phyloP scores from a whole-genome alignment of 352 stramenopile species.

The Phytophthora megakarya region DNA sequence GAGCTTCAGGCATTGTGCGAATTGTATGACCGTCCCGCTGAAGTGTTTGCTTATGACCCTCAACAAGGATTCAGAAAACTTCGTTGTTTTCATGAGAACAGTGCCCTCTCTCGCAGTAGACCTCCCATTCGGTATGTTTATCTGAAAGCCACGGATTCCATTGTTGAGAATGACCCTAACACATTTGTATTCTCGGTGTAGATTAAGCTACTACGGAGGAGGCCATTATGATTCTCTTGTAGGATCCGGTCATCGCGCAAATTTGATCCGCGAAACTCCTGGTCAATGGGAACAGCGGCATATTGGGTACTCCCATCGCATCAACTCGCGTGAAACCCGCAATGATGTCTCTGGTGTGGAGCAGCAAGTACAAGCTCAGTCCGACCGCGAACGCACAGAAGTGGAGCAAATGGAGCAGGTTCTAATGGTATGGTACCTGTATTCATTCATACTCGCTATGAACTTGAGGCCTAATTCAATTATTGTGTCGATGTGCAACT shows the following conservation, averaged over 20 bases:
- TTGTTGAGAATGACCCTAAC: constrained; percentile 1
- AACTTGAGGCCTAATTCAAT: neutral
- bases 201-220: constrained; percentile 92
- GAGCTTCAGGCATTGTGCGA: constrained; percentile 97
- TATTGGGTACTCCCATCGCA: constrained; percentile 68
- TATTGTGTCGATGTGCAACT: neutral
- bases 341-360: constrained; percentile 34
- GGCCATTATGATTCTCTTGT: constrained; percentile 93
- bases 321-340: constrained; percentile 60
- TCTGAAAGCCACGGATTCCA: neutral
- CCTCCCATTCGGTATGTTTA: constrained; percentile 67
- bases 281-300: constrained; percentile 73
- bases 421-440: constrained; percentile 49
- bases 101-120: constrained; percentile 52
- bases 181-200: constrained; percentile 21
- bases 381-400: constrained; percentile 60
- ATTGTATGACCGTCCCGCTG: constrained; percentile 90
- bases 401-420: constrained; percentile 75
- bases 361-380: constrained; percentile 36
- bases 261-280: constrained; percentile 63
- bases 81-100: constrained; percentile 90
- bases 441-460: neutral
- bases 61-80: constrained; percentile 74
- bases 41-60: constrained; percentile 91
- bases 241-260: constrained; percentile 50